phyloP scores from a whole-genome alignment of 768 basidiomycete genomes.

The Mycena latifolia region DNA sequence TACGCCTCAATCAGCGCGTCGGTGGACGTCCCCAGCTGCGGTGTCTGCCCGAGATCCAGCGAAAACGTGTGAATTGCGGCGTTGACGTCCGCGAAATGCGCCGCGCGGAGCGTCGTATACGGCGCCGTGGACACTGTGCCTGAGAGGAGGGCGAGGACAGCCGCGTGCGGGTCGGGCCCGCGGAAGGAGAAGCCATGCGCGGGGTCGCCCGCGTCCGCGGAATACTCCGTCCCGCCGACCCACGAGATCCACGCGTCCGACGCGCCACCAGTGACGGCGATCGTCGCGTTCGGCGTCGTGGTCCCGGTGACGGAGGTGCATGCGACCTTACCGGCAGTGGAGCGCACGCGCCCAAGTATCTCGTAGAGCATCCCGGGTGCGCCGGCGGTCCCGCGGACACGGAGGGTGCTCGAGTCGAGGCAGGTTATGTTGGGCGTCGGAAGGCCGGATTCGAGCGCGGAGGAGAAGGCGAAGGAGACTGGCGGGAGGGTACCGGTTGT shows the following conservation, averaged over 20 bases:
- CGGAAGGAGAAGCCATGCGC: conserved; percentile 71
- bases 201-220: conserved; percentile 70
- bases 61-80: conserved; percentile 60
- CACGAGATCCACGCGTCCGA: conserved; percentile 75
- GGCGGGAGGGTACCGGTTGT: conserved; percentile 34
- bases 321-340: conserved; percentile 44
- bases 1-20: conserved; percentile 69
- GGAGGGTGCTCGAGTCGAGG: conserved; percentile 65
- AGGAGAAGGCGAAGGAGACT: conserved; percentile 59
- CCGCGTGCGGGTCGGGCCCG: conserved; percentile 69
- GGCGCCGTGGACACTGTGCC: conserved; percentile 39
- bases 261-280: conserved; percentile 58
- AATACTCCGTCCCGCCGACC: conserved; percentile 81
- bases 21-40: conserved; percentile 67
- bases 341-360: conserved; percentile 63
- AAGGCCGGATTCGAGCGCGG: conserved; percentile 58
- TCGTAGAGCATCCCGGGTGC: conserved; percentile 80
- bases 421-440: conserved; percentile 74
- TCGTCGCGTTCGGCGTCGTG: conserved; percentile 55
- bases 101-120: conserved; percentile 56
- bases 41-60: conserved; percentile 69
- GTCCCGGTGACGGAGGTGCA: conserved; percentile 52
- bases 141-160: conserved; percentile 54
- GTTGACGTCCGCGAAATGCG: conserved; percentile 67
- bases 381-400: conserved; percentile 62